Percentiles rank a stretch among this genome's conserved stretches.
These are phyloP conservation scores for Sabuloglossum arenarium DNA, from an alignment of 495 filamentous ascomycete genomes.

Conservation along the genomic window DNA sequence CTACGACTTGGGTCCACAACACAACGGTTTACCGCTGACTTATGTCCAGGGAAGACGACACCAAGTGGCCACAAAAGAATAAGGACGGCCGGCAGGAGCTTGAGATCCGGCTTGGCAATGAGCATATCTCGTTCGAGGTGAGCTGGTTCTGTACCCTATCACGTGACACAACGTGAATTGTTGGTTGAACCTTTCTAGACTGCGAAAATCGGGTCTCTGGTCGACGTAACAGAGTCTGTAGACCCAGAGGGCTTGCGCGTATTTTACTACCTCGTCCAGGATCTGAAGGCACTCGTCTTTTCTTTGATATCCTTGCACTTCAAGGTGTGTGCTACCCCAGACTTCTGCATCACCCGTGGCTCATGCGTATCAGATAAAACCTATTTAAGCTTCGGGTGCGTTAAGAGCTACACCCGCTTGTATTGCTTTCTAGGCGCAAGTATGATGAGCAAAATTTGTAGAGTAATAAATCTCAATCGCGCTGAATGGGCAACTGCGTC, in stretches of 20 bases:
- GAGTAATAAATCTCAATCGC: background rate
- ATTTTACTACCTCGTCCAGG: slow-evolving; percentile 99
- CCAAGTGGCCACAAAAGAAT: slow-evolving; percentile 99
- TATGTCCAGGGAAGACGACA: slow-evolving; percentile 69
- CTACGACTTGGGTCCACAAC: slow-evolving; percentile 2
- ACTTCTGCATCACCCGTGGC: background rate
- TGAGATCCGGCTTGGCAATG: slow-evolving; percentile 82
- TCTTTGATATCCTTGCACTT: slow-evolving; percentile 93
- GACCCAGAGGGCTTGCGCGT: slow-evolving; percentile 94
- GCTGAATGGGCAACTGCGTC: background rate
- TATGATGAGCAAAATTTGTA: background rate
- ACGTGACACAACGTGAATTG: background rate
- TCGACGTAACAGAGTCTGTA: slow-evolving; percentile 86
- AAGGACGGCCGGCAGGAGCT: slow-evolving; percentile 96
- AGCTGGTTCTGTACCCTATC: slow-evolving; percentile 2
- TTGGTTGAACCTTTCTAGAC: slow-evolving; percentile 33
- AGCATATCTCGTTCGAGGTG: slow-evolving; percentile 97
- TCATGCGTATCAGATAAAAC: slow-evolving; percentile 6
- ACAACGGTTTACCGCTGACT: slow-evolving; percentile 5
- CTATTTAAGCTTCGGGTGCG: background rate
- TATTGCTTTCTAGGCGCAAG: background rate
- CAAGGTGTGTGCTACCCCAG: slow-evolving; percentile 37
- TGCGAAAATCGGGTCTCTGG: slow-evolving; percentile 92
- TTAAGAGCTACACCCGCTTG: background rate
- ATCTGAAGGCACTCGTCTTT: slow-evolving; percentile 92